Evolutionary conservation across 2,329 filamentous ascomycete species (phyloP), one percentile per base, ranked within the genome.

Genomic region (Aspergillus pseudoviridinutans): DNA sequence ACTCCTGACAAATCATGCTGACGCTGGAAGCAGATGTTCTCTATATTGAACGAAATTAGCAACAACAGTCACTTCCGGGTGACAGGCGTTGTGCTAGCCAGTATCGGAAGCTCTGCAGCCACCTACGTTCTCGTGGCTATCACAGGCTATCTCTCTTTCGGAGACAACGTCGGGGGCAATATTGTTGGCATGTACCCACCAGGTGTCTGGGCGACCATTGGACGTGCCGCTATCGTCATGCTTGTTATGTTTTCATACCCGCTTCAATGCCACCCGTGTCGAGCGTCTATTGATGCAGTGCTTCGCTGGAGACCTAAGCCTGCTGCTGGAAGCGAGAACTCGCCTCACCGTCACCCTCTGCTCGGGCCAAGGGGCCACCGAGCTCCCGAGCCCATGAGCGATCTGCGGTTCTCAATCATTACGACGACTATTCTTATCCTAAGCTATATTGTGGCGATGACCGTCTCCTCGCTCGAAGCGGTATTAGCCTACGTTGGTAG

Each of bases 191-290:
- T 96, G 87, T 97, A 93, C 71, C 80, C 85, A 3, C 84, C 90
- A 1, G 91, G 89, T 1, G 82, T 91, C 47, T 87, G 89, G 17
- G 93, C 92, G 1, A 97, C 93, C 1, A 92, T 99, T 65, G 94
- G 91, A 54, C 93, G 95, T 64, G 91, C 92, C 2, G 94, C 94
- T 50, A 99, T 99, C 63, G 94, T 99, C 41, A 83, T 97, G 57
- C 85, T 99, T 1, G 94, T 99, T 65, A 92, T 95, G 74, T 97
- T 99, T 73, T 96, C 92, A 17, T 93, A 97, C 60, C 94, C 94
- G 1, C 83, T 99, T 1, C 94, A 99, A 74, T 89, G 96, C 41
- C 94, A 99, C 71, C 94, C 94, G 0, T 97, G 94, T 76, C 87
- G 94, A 59, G 94, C 94, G n/a, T 96, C 91, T 17, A 80, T 97